These are phyloP conservation scores for Angomonas deanei DNA, from an alignment of 208 protist species.

Conservation along the genomic window DNA sequence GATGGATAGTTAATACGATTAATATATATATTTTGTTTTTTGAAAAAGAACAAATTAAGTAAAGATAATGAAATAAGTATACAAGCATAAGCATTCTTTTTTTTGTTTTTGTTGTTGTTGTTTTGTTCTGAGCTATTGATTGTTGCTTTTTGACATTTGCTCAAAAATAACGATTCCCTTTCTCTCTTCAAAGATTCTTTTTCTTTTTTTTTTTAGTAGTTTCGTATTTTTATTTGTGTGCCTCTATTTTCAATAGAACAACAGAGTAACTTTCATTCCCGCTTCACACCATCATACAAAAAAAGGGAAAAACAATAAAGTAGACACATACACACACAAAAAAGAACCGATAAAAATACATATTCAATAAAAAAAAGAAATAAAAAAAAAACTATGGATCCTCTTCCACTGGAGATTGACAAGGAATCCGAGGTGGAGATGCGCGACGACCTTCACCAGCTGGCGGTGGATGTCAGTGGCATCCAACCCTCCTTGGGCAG, in stretches of 20 bases:
- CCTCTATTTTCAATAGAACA: too few relatives aligned
- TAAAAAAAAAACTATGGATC: not conserved
- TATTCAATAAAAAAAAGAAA: not conserved
- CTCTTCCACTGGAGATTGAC: not conserved
- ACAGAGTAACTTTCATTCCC: too few relatives aligned
- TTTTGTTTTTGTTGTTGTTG: too few relatives aligned
- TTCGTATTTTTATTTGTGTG: not conserved
- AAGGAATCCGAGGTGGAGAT: not conserved
- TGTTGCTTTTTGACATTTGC: too few relatives aligned
- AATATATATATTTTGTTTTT: not conserved
- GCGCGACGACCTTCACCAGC: not conserved
- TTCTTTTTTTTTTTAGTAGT: too few relatives aligned
- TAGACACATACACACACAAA: slow-evolving; percentile 13
- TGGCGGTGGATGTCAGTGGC: not conserved
- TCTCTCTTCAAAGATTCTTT: not conserved
- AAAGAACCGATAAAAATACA: not conserved
- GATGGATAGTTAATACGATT: not conserved
- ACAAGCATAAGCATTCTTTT: too few relatives aligned
- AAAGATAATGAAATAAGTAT: not conserved
- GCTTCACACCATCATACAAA: not conserved
- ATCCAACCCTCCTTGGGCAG: not conserved
- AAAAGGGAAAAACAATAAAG: too few relatives aligned
- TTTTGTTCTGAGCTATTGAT: too few relatives aligned
- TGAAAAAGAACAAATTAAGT: not conserved
- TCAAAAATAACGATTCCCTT: not conserved